A percentile compares a stretch with the other conserved stretches of the same genome.
Evolutionary conservation across 768 basidiomycete genomes (phyloP).

Genomic region (Leccinum imitatum): DNA sequence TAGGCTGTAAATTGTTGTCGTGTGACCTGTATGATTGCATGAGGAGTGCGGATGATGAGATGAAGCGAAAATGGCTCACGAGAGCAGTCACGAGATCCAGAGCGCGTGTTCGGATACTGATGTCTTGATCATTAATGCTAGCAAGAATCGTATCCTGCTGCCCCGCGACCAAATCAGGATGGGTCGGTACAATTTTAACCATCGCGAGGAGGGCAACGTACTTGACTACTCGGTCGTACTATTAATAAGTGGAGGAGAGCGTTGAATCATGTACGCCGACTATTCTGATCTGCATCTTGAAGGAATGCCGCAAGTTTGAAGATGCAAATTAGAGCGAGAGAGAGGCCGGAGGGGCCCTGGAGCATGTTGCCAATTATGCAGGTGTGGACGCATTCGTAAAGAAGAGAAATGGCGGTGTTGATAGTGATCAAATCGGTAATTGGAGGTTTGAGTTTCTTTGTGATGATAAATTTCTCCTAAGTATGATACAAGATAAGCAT

Average conservation of each 20-base stretch:
- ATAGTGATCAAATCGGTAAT: slow-evolving; percentile 95
- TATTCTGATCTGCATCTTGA: slow-evolving; percentile 91
- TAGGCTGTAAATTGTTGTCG: slow-evolving; percentile 78
- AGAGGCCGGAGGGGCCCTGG: slow-evolving; percentile 69
- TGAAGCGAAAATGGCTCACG: slow-evolving; percentile 45
- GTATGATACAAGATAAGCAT: slow-evolving; percentile 39
- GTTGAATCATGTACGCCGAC: slow-evolving; percentile 51
- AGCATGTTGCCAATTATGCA: slow-evolving; percentile 98
- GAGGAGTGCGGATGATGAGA: background rate
- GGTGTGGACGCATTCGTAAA: slow-evolving; percentile 98
- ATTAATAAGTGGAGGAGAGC: slow-evolving; percentile 16
- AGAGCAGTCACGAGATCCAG: slow-evolving; percentile 92
- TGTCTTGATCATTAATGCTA: slow-evolving; percentile 89
- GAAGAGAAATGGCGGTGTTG: slow-evolving; percentile 89
- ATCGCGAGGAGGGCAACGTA: slow-evolving; percentile 95
- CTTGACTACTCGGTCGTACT: slow-evolving; percentile 63
- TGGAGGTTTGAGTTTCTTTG: slow-evolving; percentile 90
- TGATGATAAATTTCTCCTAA: slow-evolving; percentile 90
- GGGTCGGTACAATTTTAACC: slow-evolving; percentile 92
- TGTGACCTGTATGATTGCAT: slow-evolving; percentile 57
- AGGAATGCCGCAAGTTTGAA: slow-evolving; percentile 92
- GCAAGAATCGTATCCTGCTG: slow-evolving; percentile 90
- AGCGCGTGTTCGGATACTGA: slow-evolving; percentile 94
- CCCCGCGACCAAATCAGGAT: slow-evolving; percentile 85
- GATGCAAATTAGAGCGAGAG: slow-evolving; percentile 84